Evolutionary conservation across 495 filamentous ascomycete genomes (phyloP), one percentile per base, ranked within the genome.

Genomic region (Lichina pygmaea): DNA sequence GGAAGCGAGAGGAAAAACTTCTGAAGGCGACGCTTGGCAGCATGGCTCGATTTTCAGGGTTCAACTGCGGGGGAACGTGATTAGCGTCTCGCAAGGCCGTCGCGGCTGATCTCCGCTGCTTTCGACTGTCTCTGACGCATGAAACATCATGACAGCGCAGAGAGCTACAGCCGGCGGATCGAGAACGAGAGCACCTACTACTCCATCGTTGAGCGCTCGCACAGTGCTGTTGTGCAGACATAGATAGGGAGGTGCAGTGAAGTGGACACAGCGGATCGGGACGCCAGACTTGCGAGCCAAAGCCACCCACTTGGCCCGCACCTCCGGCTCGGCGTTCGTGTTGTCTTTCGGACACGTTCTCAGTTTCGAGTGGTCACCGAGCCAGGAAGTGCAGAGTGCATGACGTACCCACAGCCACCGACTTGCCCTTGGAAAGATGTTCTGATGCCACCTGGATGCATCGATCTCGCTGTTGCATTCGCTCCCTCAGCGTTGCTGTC

Each of bases 211-310:
- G 44, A 86, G 61, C 0, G 82, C 74, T 51, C 89, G 70, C 33
- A 91, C 83, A 0, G 73, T 73, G 54, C 89, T 79, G 54, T 97
- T 95, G 59, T 97, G 89, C 55, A 79, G 71, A 59, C 85, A 93
- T 6, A 95, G 51, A 36, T 69, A 67, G 8, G 71, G 53, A 1
- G 72, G 59, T 12, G 82, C 72, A 42, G 77, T 79, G 60, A 97
- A 93, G 52, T 81, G 77, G 6, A 94, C 60, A 53, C 86, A 91
- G 31, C 91, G 78, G 47, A 93, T 79, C 0, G 79, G 80, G 3
- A 86, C 65, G 0, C 68, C 60, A 43, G 76, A 59, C 44, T 78
- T 76, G 44, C 62, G 67, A 12, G 83, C 83, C 16, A 94, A 60
- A 8, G 70, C 62, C 24, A 81, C 58, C 84, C 85, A 94, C 46